Conservation (phyloP, 768 basidiomycete species). For the Obba rivulosa region DNA sequence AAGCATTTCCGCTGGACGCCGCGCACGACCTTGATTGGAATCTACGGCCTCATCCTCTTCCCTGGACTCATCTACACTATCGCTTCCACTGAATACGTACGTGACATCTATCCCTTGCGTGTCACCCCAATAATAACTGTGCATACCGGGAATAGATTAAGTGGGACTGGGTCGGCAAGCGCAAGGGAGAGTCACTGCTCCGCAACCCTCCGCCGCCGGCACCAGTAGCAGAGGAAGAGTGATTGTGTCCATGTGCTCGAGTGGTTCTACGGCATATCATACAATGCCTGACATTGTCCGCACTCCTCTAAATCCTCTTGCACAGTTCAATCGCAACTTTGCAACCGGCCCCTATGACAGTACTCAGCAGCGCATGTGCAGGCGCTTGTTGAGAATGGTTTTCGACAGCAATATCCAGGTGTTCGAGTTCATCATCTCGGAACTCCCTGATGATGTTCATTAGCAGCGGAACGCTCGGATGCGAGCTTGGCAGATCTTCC, state of each 20-base stretch:
- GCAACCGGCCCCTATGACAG: conserved; percentile 80
- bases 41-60: conserved; percentile 60
- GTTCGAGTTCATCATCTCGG: conserved; percentile 92
- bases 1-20: conserved; percentile 78
- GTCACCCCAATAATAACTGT: neutral
- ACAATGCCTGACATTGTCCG: neutral
- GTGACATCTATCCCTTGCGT: conserved; percentile 12
- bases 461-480: conserved; percentile 76
- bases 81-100: conserved; percentile 34
- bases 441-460: conserved; percentile 74
- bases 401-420: conserved; percentile 86
- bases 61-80: conserved; percentile 52
- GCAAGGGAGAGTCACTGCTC: conserved; percentile 37
- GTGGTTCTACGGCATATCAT: neutral
- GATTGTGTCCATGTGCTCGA: too few relatives aligned
- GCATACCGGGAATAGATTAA: conserved; percentile 32
- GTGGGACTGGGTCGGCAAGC: conserved; percentile 51
- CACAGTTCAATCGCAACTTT: conserved; percentile 87
- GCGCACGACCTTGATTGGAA: conserved; percentile 51
- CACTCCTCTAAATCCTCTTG: conserved; percentile 57
- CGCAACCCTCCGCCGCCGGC: conserved; percentile 13
- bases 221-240: conserved; percentile 17
- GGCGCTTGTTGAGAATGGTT: conserved; percentile 87
- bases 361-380: conserved; percentile 85
- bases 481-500: conserved; percentile 52